These are phyloP conservation scores for Zymoseptoria passerinii DNA, from an alignment of 2,329 filamentous ascomycete species.

Conservation along the genomic window DNA sequence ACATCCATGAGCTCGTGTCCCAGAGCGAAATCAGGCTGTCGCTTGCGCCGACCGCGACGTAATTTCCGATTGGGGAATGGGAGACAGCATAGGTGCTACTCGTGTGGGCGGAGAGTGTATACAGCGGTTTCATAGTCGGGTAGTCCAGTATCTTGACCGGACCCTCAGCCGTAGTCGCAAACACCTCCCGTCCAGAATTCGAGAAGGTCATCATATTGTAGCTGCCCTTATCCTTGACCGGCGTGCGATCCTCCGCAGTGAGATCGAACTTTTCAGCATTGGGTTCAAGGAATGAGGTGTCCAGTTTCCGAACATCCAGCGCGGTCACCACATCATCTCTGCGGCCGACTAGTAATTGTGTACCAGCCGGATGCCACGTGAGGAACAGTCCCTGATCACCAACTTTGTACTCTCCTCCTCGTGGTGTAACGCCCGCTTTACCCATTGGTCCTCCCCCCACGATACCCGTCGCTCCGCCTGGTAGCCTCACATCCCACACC, in stretches of 20 bases:
- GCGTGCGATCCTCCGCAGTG: constrained; percentile 16
- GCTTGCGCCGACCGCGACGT: constrained; percentile 65
- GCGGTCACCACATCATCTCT: constrained; percentile 46
- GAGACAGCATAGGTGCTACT: constrained; percentile 61
- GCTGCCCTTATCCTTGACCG: constrained; percentile 33
- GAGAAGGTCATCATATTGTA: constrained; percentile 69
- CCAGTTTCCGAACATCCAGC: constrained; percentile 24
- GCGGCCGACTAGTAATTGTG: constrained; percentile 61
- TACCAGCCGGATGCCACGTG: constrained; percentile 65
- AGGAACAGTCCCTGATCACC: constrained; percentile 35
- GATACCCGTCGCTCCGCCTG: constrained; percentile 39
- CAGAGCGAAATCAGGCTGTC: constrained; percentile 70
- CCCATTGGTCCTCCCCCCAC: constrained; percentile 37
- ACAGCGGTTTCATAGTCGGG: constrained; percentile 47
- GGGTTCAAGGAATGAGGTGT: constrained; percentile 10
- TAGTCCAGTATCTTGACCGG: constrained; percentile 62
- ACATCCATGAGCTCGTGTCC: constrained; percentile 72
- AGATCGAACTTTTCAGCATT: constrained; percentile 10
- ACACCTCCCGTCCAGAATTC: constrained; percentile 62
- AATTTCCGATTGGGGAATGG: constrained; percentile 61
- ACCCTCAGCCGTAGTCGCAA: constrained; percentile 64
- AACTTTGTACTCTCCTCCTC: constrained; percentile 47
- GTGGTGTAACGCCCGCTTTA: constrained; percentile 38
- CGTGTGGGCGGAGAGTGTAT: constrained; percentile 63
- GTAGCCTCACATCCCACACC: constrained; percentile 66